These are phyloP conservation scores for Ophiostoma triangulosporum DNA, from an alignment of 2,329 filamentous ascomycete species.

Conservation along the genomic window DNA sequence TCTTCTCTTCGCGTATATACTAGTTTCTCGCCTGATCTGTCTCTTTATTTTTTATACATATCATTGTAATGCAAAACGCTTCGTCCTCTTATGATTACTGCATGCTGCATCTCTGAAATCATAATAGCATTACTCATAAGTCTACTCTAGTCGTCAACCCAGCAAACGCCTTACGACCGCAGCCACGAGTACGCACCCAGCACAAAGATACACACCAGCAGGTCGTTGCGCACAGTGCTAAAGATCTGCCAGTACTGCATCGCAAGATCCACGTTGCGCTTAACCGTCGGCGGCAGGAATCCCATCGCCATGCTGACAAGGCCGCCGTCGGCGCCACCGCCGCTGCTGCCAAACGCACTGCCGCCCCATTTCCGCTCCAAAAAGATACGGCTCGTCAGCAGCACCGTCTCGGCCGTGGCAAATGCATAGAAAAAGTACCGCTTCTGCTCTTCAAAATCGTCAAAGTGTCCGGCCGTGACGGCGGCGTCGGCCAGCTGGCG, in stretches of 20 bases:
- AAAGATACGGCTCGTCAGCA: constrained; percentile 59
- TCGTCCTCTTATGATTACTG: no score
- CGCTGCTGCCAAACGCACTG: constrained; percentile 14
- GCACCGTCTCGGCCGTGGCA: constrained; percentile 58
- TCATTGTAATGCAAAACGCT: no score
- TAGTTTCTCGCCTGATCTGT: no score
- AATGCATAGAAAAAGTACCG: constrained; percentile 62
- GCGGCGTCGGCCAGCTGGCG: constrained; percentile 33
- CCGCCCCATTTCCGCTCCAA: constrained; percentile 40
- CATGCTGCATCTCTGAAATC: background rate
- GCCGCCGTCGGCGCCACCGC: constrained; percentile 35
- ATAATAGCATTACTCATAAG: no score
- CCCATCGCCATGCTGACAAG: constrained; percentile 49
- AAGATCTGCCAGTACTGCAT: constrained; percentile 59
- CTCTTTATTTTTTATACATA: no score
- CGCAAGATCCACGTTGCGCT: constrained; percentile 45
- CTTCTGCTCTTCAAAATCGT: constrained; percentile 11
- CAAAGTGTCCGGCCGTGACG: background rate
- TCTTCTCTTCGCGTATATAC: background rate
- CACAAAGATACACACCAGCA: constrained; percentile 66
- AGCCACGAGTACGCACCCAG: constrained; percentile 45
- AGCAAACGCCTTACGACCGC: constrained; percentile 13
- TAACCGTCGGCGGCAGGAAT: constrained; percentile 52
- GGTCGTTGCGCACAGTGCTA: constrained; percentile 56
- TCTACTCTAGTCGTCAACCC: no score